Conservation (phyloP, 2,329 filamentous ascomycete species). For the Corniculantispora saksenae region DNA sequence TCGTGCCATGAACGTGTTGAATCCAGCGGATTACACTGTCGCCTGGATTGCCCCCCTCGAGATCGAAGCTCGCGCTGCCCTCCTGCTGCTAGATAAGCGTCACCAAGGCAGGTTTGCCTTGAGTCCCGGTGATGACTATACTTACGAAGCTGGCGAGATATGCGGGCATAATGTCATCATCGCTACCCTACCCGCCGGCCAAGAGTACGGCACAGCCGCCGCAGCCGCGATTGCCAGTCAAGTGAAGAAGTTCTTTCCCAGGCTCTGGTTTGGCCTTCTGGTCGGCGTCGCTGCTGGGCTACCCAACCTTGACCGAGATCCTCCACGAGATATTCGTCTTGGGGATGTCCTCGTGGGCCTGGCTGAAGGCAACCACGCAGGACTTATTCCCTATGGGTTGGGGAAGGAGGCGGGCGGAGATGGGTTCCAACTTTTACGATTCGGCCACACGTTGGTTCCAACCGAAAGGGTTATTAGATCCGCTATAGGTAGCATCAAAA, state of each 20-base stretch:
- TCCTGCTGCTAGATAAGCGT: conserved; percentile 34
- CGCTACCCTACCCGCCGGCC: conserved; percentile 33
- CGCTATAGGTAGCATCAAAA: conserved; percentile 36
- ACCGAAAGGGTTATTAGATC: conserved; percentile 35
- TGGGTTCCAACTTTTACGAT: conserved; percentile 29
- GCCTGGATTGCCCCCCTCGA: conserved; percentile 24
- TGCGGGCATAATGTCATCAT: conserved; percentile 38
- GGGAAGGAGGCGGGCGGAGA: conserved; percentile 33
- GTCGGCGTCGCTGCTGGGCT: conserved; percentile 38
- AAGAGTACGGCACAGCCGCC: conserved; percentile 35
- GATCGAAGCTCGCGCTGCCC: conserved; percentile 38
- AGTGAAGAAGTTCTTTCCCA: conserved; percentile 35
- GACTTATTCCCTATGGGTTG: conserved; percentile 34
- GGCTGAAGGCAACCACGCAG: conserved; percentile 27
- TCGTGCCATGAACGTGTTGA: too few species aligned
- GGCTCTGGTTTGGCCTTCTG: conserved; percentile 38
- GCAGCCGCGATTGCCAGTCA: conserved; percentile 35
- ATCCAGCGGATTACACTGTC: conserved; percentile 31
- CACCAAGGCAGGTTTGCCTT: conserved; percentile 35
- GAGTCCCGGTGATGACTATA: conserved; percentile 35
- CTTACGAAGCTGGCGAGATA: conserved; percentile 38
- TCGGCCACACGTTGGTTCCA: conserved; percentile 27
- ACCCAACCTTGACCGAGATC: conserved; percentile 27
- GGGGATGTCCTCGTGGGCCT: conserved; percentile 39
- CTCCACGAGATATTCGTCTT: conserved; percentile 37